Evolutionary conservation across 2,329 filamentous ascomycete genomes (phyloP).

Genomic region (Trichoderma harzianum): DNA sequence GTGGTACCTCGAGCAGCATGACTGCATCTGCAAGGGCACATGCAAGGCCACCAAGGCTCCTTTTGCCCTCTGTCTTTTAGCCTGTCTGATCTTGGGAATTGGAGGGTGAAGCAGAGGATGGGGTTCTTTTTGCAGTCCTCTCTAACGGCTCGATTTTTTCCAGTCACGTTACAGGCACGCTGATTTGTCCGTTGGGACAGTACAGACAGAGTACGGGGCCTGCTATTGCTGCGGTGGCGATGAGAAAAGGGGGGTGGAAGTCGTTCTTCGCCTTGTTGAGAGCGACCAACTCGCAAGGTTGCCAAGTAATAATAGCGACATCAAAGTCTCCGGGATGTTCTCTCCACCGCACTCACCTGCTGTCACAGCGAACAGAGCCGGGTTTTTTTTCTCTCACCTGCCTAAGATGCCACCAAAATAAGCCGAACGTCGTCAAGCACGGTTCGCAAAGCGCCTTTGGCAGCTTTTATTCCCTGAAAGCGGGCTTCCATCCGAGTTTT

Average conservation of each 20-base stretch:
- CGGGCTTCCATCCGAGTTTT: background rate
- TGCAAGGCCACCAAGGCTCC: background rate
- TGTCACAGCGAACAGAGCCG: background rate
- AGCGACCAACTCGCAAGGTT: background rate
- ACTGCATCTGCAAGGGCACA: background rate
- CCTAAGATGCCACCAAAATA: background rate
- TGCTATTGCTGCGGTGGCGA: background rate
- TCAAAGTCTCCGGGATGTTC: background rate
- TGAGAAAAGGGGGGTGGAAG: background rate
- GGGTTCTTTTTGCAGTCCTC: background rate
- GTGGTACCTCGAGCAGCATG: background rate
- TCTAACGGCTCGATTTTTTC: background rate
- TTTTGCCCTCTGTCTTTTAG: background rate
- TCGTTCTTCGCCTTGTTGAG: background rate
- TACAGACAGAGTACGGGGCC: background rate
- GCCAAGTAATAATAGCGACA: background rate
- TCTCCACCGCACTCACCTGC: background rate
- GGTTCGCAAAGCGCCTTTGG: background rate
- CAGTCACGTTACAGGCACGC: background rate
- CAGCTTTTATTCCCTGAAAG: background rate
- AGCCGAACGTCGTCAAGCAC: background rate
- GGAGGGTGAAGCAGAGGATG: background rate
- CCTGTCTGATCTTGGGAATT: background rate
- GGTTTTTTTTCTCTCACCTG: background rate
- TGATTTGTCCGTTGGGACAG: background rate